Conservation (phyloP, 129 eudicot species). For the Arctium minus region DNA sequence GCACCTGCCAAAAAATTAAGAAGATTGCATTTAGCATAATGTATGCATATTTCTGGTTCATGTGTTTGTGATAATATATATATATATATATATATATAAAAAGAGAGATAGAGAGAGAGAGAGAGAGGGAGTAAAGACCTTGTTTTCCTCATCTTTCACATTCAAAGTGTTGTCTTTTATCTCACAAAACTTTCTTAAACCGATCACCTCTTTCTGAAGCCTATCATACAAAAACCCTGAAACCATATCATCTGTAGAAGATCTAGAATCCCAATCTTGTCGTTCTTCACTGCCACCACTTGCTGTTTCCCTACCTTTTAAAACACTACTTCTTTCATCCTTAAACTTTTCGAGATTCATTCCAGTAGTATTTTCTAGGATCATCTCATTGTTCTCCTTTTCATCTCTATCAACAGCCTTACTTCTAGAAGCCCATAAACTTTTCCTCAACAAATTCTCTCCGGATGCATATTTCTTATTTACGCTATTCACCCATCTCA, state of each 20-base stretch:
- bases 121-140: conserved; percentile 31
- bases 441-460: conserved; percentile 43
- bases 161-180: conserved; percentile 44
- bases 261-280: conserved; percentile 15
- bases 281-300: conserved; percentile 30
- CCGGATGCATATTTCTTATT: conserved; percentile 34
- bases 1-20: conserved; percentile 41
- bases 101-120: not conserved
- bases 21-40: not conserved
- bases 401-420: conserved; percentile 45
- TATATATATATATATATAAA: too few relatives aligned
- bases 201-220: conserved; percentile 87
- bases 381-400: conserved; percentile 51
- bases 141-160: conserved; percentile 78
- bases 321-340: conserved; percentile 24
- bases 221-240: conserved; percentile 87
- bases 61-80: not conserved
- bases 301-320: conserved; percentile 16
- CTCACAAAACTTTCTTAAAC: conserved; percentile 66
- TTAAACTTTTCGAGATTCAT: conserved; percentile 23
- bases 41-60: not conserved
- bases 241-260: conserved; percentile 42
- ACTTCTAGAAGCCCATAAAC: conserved; percentile 71
- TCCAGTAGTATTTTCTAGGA: conserved; percentile 24
- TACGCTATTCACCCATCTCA: conserved; percentile 23